Base-by-base conservation (phyloP, 179 eudicot species). In the Sideroxylon spinosum region DNA sequence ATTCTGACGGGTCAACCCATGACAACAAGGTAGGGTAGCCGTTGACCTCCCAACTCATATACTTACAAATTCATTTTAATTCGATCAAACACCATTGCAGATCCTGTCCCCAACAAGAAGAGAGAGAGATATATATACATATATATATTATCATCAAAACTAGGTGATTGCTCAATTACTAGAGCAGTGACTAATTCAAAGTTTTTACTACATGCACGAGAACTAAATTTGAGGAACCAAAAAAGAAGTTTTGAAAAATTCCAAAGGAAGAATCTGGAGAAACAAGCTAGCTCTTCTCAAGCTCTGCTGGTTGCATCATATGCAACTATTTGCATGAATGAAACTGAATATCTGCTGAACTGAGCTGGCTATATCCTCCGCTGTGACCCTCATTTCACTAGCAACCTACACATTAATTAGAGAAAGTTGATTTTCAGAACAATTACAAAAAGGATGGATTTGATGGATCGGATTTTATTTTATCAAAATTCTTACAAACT, bases 341-440 rank as follows among this genome's bases (percentile, higher is more conserved):
- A 89, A 93, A 64, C 88, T 86, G 84, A 95, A 90, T 50, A 93
- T 91, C 80, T 90, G 91, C 71, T 95, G 98, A 68, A 93, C 90
- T 22, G 95, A 90, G 71, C 77, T 78, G 17, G 98, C 98, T 76
- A 95, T 86, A 60, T 95, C 98, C 65, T 95, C 95, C 7, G 98
- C 97, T 4, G 91, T 85, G 68, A 89, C 87, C 71, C 86, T 79
- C 4, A 86, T 88, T 79, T 95, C 95, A 78, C 87, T 88, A 5
- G 76, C 84, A 29, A 90, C 91, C 98, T 94, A 74, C 84, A 86
- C 71, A 76, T 7, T n/a, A 59, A 59, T n/a, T n/a, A 65, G 4
- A 46, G 67, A 78, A 17, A 75, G 23, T 13, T 13, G 37, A 8
- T 64, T 71, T 69, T 69, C 9, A 11, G 64, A 22, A 64, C 26